These are phyloP conservation scores for Didymella arachidicola DNA, from an alignment of 2,329 filamentous ascomycete species.

Conservation along the genomic window DNA sequence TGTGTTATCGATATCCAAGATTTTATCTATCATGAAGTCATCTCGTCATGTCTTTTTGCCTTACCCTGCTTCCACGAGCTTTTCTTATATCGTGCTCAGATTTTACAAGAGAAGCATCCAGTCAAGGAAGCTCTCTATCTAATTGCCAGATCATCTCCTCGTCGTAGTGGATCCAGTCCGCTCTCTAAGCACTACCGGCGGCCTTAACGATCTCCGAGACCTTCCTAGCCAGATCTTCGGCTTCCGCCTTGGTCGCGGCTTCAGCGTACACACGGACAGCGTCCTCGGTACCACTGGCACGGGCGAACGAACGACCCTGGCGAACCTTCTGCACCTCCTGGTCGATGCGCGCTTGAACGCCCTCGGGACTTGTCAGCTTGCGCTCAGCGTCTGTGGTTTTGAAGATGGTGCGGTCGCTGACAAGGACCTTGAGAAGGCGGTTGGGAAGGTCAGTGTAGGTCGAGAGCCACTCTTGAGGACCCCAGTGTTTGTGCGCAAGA, in stretches of 20 bases:
- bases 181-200: conserved; percentile 37
- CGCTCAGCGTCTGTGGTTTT: conserved; percentile 92
- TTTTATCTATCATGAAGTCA: conserved; percentile 33
- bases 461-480: conserved; percentile 85
- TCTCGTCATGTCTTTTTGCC: conserved; percentile 22
- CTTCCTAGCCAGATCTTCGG: conserved; percentile 86
- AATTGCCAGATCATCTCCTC: conserved; percentile 13
- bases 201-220: conserved; percentile 76
- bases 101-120: background rate
- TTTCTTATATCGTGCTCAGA: background rate
- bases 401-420: conserved; percentile 87
- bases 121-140: conserved; percentile 6
- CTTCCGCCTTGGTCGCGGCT: conserved; percentile 85
- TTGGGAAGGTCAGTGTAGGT: conserved; percentile 96
- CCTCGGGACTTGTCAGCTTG: conserved; percentile 78
- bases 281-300: conserved; percentile 94
- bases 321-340: conserved; percentile 88
- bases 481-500: conserved; percentile 93
- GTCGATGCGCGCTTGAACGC: conserved; percentile 87
- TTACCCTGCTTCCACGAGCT: conserved; percentile 1
- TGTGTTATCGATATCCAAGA: conserved; percentile 23
- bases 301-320: conserved; percentile 86
- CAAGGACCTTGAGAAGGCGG: conserved; percentile 90
- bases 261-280: conserved; percentile 96
- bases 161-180: conserved; percentile 12